These are phyloP conservation scores for Quercus ilex DNA, from an alignment of 306 rosid genomes.

Conservation along the genomic window DNA sequence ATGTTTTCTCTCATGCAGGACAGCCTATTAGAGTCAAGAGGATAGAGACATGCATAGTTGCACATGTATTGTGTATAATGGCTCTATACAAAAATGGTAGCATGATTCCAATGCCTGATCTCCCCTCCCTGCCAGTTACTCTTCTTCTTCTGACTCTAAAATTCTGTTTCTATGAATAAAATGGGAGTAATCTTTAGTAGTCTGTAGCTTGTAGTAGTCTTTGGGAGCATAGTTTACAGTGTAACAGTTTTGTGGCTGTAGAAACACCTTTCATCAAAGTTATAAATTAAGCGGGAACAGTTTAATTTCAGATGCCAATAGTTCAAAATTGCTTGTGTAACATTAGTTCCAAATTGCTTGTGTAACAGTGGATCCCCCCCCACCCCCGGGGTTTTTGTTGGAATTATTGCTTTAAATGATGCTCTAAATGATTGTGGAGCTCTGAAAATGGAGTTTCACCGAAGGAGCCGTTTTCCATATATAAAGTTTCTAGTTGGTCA, in stretches of 20 bases:
- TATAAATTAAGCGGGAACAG: conserved; percentile 1
- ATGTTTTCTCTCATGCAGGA: conserved; percentile 18
- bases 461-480: too few relatives aligned
- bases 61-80: conserved; percentile 20
- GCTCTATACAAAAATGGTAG: conserved; percentile 17
- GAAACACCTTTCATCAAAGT: conserved; percentile 7
- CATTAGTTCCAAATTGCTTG: neutral
- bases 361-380: too few relatives aligned
- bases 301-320: neutral
- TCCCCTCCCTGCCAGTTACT: conserved; percentile 5
- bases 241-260: conserved; percentile 34
- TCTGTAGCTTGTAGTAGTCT: conserved; percentile 1
- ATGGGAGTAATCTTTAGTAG: conserved; percentile 28
- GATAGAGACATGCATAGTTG: conserved; percentile 9
- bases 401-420: neutral
- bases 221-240: conserved; percentile 25
- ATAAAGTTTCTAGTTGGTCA: too few relatives aligned
- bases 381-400: neutral
- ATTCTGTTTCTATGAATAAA: conserved; percentile 34
- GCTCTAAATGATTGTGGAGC: too few relatives aligned
- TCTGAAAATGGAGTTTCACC: neutral
- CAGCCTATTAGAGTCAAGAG: neutral
- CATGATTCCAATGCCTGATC: conserved; percentile 20
- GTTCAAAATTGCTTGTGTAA: neutral
- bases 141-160: neutral